Percentiles rank a stretch among this genome's conserved stretches.
These are phyloP conservation scores for Macrotyloma uniflorum DNA, from an alignment of 306 rosid genomes.

Conservation along the genomic window DNA sequence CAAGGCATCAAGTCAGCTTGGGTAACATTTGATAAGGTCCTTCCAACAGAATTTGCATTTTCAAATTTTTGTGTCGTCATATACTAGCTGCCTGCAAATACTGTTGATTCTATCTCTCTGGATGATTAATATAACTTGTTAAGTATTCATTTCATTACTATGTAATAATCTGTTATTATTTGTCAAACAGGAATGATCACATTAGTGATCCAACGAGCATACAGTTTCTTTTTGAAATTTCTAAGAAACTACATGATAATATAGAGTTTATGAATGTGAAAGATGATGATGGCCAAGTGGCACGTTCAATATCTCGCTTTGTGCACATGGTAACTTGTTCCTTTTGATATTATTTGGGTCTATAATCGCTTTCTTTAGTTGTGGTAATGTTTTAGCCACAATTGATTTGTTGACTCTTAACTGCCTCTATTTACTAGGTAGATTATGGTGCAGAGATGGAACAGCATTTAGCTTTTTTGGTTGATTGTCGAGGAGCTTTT, in stretches of 20 bases:
- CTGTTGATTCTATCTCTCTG: slow-evolving; percentile 2
- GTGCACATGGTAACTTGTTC: slow-evolving; percentile 67
- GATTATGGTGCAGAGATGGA: slow-evolving; percentile 79
- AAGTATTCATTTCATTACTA: slow-evolving; percentile 24
- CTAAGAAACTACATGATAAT: slow-evolving; percentile 70
- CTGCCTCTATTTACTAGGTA: slow-evolving; percentile 58
- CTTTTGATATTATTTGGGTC: neutral
- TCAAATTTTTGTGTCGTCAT: slow-evolving; percentile 2
- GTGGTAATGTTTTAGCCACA: slow-evolving; percentile 27
- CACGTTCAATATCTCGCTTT: slow-evolving; percentile 74
- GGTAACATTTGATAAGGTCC: slow-evolving; percentile 1
- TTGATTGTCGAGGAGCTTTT: slow-evolving; percentile 90
- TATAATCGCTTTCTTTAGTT: slow-evolving; percentile 27
- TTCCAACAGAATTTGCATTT: neutral
- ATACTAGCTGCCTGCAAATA: neutral
- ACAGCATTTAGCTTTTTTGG: slow-evolving; percentile 75
- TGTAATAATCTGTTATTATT: slow-evolving; percentile 30
- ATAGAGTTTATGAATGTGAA: slow-evolving; percentile 63
- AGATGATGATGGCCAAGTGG: slow-evolving; percentile 76
- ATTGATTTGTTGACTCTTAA: slow-evolving; percentile 34
- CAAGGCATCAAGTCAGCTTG: neutral
- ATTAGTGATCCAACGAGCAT: slow-evolving; percentile 66
- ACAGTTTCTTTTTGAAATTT: slow-evolving; percentile 83
- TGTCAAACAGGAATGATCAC: slow-evolving; percentile 63
- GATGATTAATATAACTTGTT: neutral